phyloP scores from a whole-genome alignment of 768 basidiomycete genomes.

The Rickenella mellea region DNA sequence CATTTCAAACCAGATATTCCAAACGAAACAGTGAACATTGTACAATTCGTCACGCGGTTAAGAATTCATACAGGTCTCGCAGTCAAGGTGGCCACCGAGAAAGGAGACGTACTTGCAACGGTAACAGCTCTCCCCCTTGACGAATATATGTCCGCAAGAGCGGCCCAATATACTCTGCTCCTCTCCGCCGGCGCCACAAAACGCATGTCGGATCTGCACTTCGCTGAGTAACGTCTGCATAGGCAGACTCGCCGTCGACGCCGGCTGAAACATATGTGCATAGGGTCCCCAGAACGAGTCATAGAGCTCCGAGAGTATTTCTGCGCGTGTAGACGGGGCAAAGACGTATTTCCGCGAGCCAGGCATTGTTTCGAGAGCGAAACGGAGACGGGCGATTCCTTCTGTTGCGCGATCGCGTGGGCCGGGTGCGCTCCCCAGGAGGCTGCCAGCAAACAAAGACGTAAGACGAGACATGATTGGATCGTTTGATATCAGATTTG shows the following conservation, averaged over 20 bases:
- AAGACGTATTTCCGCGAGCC: slow-evolving; percentile 71
- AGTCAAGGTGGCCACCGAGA: no score
- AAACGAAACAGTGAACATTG: no score
- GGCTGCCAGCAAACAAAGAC: slow-evolving; percentile 38
- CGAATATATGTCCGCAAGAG: slow-evolving; percentile 79
- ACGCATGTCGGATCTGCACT: slow-evolving; percentile 50
- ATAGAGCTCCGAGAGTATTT: slow-evolving; percentile 76
- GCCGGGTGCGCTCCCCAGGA: slow-evolving; percentile 42
- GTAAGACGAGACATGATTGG: slow-evolving; percentile 38
- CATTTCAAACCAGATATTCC: no score
- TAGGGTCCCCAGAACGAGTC: slow-evolving; percentile 76
- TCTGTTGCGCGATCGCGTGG: slow-evolving; percentile 48
- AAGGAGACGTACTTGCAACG: slow-evolving; percentile 72
- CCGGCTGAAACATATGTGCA: slow-evolving; percentile 61
- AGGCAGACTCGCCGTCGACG: slow-evolving; percentile 52
- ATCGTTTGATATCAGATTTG: no score
- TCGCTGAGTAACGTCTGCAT: slow-evolving; percentile 58
- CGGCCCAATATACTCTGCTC: slow-evolving; percentile 56
- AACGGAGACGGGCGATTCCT: slow-evolving; percentile 63
- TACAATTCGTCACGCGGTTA: no score
- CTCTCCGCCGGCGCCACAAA: slow-evolving; percentile 50
- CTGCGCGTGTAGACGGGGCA: slow-evolving; percentile 62
- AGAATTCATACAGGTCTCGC: no score
- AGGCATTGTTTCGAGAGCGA: slow-evolving; percentile 74
- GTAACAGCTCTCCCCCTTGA: slow-evolving; percentile 87